These are phyloP conservation scores for Aspergillus brunneoviolaceus DNA, from an alignment of 2,329 filamentous ascomycete genomes.

Conservation along the genomic window DNA sequence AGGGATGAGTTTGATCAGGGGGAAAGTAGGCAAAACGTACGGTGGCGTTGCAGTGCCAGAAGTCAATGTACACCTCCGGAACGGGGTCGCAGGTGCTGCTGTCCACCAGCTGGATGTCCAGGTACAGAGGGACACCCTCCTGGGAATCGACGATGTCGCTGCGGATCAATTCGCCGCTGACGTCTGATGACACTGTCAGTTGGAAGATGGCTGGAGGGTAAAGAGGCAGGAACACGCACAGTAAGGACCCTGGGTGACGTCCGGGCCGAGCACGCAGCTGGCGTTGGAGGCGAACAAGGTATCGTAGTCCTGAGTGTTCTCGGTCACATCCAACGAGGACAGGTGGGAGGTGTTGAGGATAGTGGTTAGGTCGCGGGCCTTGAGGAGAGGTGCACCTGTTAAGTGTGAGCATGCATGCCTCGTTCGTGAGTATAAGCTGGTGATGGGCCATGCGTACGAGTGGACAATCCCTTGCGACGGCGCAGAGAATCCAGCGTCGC, in stretches of 20 bases:
- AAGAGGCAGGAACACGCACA: constrained; percentile 26
- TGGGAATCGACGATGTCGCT: constrained; percentile 34
- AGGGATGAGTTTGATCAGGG: not conserved
- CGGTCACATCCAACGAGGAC: constrained; percentile 32
- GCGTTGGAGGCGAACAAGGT: constrained; percentile 28
- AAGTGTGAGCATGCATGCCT: not conserved
- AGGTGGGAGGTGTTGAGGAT: constrained; percentile 41
- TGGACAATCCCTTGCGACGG: constrained; percentile 38
- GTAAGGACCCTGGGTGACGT: constrained; percentile 55
- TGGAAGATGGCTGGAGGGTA: not conserved
- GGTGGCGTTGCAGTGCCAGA: constrained; percentile 46
- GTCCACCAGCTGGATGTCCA: constrained; percentile 44
- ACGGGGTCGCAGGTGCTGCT: constrained; percentile 44
- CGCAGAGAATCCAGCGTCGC: constrained; percentile 46
- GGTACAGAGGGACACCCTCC: constrained; percentile 39
- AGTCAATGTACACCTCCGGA: constrained; percentile 35
- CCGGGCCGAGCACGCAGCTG: constrained; percentile 52
- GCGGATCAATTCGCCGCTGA: constrained; percentile 40
- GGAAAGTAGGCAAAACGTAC: constrained; percentile 13
- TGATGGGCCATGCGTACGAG: constrained; percentile 16
- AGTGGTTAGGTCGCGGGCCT: constrained; percentile 36
- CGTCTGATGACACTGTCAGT: constrained; percentile 20
- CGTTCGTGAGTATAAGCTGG: not conserved
- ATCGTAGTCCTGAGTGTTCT: constrained; percentile 9
- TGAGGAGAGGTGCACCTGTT: constrained; percentile 21